phyloP scores from a whole-genome alignment of 2,329 filamentous ascomycete genomes.

The Pyrenochaeta sp. region DNA sequence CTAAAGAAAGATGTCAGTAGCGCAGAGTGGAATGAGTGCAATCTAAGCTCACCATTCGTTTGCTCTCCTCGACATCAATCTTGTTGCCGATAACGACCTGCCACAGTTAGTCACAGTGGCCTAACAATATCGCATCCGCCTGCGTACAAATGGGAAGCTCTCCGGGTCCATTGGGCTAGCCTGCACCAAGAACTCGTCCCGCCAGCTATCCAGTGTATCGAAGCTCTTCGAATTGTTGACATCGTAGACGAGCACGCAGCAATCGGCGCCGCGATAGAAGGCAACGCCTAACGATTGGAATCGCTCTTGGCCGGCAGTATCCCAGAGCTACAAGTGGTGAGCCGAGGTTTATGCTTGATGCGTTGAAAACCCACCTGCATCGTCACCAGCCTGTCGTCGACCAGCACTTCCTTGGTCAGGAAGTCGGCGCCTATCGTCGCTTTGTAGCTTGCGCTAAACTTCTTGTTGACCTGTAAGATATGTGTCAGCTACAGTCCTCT shows the following conservation, averaged over 20 bases:
- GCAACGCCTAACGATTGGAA: slow-evolving; percentile 97
- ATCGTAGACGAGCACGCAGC: slow-evolving; percentile 96
- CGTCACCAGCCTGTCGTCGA: slow-evolving; percentile 95
- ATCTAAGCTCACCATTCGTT: slow-evolving; percentile 74
- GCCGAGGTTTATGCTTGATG: slow-evolving; percentile 14
- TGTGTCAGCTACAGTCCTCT: slow-evolving; percentile 15
- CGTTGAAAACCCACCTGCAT: slow-evolving; percentile 79
- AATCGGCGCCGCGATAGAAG: slow-evolving; percentile 97
- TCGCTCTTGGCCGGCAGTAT: slow-evolving; percentile 95
- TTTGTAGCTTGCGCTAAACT: slow-evolving; percentile 99
- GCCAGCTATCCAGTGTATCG: slow-evolving; percentile 97
- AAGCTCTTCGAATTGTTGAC: slow-evolving; percentile 99
- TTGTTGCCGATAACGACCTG: slow-evolving; percentile 97
- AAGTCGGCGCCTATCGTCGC: slow-evolving; percentile 99
- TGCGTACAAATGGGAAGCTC: slow-evolving; percentile 91
- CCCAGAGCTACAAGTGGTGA: slow-evolving; percentile 77
- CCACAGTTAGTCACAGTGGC: slow-evolving; percentile 20
- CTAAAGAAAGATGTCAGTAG: slow-evolving; percentile 51
- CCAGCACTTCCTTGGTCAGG: slow-evolving; percentile 95
- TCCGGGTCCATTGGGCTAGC: slow-evolving; percentile 95
- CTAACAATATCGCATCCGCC: neutral
- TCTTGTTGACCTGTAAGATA: slow-evolving; percentile 91
- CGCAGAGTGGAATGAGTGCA: neutral
- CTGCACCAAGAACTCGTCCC: slow-evolving; percentile 97
- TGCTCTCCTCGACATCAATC: slow-evolving; percentile 98